Evolutionary conservation across 345 rosid species (phyloP).

Genomic region (Syzygium aromaticum): DNA sequence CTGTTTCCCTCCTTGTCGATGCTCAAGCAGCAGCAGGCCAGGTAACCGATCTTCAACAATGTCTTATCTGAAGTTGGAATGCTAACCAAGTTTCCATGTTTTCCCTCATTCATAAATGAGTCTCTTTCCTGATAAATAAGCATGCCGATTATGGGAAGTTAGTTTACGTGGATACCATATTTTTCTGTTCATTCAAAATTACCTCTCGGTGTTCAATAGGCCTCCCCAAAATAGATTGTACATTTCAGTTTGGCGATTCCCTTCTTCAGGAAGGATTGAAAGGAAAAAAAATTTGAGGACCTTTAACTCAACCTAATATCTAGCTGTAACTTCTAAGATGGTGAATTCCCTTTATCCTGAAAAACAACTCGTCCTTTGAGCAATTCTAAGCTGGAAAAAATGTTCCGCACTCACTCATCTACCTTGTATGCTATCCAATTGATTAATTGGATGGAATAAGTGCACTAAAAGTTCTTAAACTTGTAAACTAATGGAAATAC

Average conservation of each 20-base stretch:
- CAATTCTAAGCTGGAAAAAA: neutral
- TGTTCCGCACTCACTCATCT: neutral
- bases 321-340: neutral
- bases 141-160: neutral
- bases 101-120: neutral
- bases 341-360: neutral
- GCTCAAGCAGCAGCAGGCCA: slow-evolving; percentile 89
- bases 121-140: neutral
- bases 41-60: slow-evolving; percentile 21
- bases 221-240: neutral
- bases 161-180: neutral
- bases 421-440: neutral
- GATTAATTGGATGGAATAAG: neutral
- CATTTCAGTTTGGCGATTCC: neutral
- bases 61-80: neutral
- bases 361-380: neutral
- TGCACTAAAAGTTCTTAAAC: neutral
- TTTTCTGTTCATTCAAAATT: neutral
- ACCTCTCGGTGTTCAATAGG: neutral
- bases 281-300: neutral
- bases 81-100: neutral
- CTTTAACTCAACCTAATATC: neutral
- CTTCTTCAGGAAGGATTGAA: neutral
- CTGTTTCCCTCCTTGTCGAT: slow-evolving; percentile 89
- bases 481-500: neutral